Base-by-base conservation (phyloP, 2,329 filamentous ascomycete species). In the Colletotrichum phormii region DNA sequence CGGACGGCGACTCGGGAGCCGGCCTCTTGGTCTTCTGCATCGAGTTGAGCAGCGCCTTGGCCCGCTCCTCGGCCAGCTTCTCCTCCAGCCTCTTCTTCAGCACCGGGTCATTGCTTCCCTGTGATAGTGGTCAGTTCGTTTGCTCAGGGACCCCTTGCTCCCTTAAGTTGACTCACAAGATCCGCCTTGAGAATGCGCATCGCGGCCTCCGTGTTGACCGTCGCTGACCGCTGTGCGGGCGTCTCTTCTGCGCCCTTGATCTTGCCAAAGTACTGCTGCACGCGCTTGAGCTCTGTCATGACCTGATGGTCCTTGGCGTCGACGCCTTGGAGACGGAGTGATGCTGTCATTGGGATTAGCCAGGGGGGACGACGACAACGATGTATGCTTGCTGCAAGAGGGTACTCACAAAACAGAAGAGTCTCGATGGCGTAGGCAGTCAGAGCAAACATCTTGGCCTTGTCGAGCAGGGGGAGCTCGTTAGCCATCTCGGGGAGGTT, bases 191-290 rank as follows among this genome's bases (percentile, higher is more conserved):
- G 91, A 73, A 99, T 94, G 63, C 96, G 89, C 64, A 89, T 90
- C 15, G 94, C 94, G 6, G 95, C 95, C 75, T 90, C 89, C 77
- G 93, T 95, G 79, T 98, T 90, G 75, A 94, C 84, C 1, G 85
- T 88, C 73, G 83, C 79, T 54, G 82, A 85, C 37, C 88, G 87
- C 78, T 90, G 86, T 65, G 85, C 82, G 4, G 88, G 87, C 1
- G 89, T 89, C 7, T 86, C 88, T 82, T 98, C 95, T 3, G 91
- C 89, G 15, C 87, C 86, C 79, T 97, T 94, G 81, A 98, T 96
- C 85, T 98, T 99, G 72, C 90, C 91, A 83, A 98, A 97, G 82
- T 98, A 98, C 80, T 95, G 93, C 82, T 92, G 95, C 66, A 98
- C 92, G 69, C 97, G 91, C 71, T 91, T 92, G 75, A 99, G 89